A percentile compares a stretch with the other conserved stretches of the same genome.
Evolutionary conservation across 202 grass and related monocot species (phyloP).

Genomic region (Setaria italica): DNA sequence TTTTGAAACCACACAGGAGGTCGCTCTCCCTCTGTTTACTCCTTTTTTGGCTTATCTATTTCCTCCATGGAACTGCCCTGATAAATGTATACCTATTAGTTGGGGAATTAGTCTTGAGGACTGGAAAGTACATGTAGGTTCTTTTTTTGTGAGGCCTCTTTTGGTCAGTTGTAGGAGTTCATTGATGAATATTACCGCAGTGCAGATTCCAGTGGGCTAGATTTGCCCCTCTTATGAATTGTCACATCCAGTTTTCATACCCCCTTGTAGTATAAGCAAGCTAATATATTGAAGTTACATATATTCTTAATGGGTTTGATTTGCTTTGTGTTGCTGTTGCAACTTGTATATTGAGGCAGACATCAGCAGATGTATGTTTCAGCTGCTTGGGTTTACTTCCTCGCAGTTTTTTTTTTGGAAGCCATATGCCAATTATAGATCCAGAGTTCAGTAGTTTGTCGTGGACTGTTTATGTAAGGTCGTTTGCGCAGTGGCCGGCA

Average conservation of each 20-base stretch:
- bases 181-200: constrained; percentile 44
- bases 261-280: constrained; percentile 13
- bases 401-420: not conserved
- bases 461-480: too few relatives aligned
- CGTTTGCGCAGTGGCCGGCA: not conserved
- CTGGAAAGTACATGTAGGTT: constrained; percentile 52
- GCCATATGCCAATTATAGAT: not conserved
- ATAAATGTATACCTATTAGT: constrained; percentile 78
- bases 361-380: not conserved
- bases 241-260: constrained; percentile 3
- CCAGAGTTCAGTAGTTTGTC: not conserved
- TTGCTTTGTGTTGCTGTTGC: not conserved
- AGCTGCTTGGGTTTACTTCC: not conserved
- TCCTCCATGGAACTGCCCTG: constrained; percentile 37
- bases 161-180: constrained; percentile 52
- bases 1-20: constrained; percentile 64
- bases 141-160: constrained; percentile 34
- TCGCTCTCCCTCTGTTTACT: constrained; percentile 48
- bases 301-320: not conserved
- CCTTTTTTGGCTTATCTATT: constrained; percentile 48
- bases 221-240: constrained; percentile 34
- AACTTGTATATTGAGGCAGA: not conserved
- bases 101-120: constrained; percentile 59
- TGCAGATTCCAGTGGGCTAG: constrained; percentile 42
- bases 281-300: constrained; percentile 36